Evolutionary conservation across 352 stramenopile species (phyloP).

Genomic region (Phytopythium delawarense): DNA sequence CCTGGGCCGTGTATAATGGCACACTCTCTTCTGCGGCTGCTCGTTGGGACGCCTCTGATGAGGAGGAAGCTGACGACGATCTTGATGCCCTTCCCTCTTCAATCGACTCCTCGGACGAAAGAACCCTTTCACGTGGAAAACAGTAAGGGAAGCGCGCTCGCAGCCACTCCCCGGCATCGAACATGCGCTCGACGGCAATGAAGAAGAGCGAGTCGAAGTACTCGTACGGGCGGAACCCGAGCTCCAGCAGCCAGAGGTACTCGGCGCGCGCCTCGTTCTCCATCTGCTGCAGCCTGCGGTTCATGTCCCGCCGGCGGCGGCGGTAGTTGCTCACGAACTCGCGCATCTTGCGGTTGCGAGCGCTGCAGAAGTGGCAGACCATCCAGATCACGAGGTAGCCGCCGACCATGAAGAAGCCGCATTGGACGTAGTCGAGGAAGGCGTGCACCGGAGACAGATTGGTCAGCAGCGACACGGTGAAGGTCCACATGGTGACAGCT

Average conservation of each 20-base stretch:
- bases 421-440: conserved; percentile 82
- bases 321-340: conserved; percentile 88
- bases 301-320: conserved; percentile 67
- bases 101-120: not conserved
- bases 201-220: conserved; percentile 67
- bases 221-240: conserved; percentile 78
- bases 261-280: conserved; percentile 80
- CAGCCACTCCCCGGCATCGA: conserved; percentile 16
- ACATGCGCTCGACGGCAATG: conserved; percentile 34
- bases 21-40: not conserved
- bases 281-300: conserved; percentile 63
- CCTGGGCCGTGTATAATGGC: not conserved
- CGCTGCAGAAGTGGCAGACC: conserved; percentile 83
- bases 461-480: conserved; percentile 48
- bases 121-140: not conserved
- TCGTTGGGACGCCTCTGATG: not conserved
- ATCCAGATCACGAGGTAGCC: conserved; percentile 78
- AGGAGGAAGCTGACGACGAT: conserved; percentile 8
- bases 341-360: conserved; percentile 82
- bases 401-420: conserved; percentile 72
- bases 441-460: conserved; percentile 61
- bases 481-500: conserved; percentile 66
- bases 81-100: not conserved
- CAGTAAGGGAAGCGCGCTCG: conserved; percentile 10
- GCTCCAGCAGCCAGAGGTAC: conserved; percentile 80